Evolutionary conservation across 768 basidiomycete genomes (phyloP).

Genomic region (Hortiboletus flavorubellus): DNA sequence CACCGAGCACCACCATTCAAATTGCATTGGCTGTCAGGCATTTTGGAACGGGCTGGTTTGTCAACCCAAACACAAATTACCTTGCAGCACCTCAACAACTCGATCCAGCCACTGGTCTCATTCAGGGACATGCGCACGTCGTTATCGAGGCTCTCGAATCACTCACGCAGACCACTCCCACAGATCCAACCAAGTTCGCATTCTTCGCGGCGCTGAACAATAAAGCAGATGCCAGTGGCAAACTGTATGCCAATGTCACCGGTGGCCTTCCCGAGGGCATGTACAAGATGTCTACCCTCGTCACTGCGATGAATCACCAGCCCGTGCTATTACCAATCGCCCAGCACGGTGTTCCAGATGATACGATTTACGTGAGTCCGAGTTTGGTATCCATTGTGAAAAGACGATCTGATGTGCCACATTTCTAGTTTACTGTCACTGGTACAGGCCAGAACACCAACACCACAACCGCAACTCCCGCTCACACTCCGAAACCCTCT

Average conservation of each 20-base stretch:
- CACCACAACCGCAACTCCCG: conserved; percentile 3
- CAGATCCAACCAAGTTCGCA: conserved; percentile 49
- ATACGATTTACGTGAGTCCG: conserved; percentile 37
- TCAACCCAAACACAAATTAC: conserved; percentile 52
- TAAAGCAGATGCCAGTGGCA: conserved; percentile 40
- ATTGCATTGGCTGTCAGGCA: conserved; percentile 46
- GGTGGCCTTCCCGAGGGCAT: conserved; percentile 52
- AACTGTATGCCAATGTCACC: conserved; percentile 45
- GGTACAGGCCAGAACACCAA: conserved; percentile 10
- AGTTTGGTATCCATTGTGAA: neutral
- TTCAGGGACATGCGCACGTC: conserved; percentile 63
- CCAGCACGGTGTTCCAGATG: conserved; percentile 41
- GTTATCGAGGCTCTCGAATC: conserved; percentile 52
- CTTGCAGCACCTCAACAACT: conserved; percentile 54
- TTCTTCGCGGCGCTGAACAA: conserved; percentile 58
- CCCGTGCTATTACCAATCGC: conserved; percentile 34
- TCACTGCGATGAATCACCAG: conserved; percentile 48
- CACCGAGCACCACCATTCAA: conserved; percentile 49
- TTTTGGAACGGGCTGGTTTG: conserved; percentile 54
- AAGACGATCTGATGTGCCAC: conserved; percentile 3
- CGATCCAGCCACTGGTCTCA: conserved; percentile 40
- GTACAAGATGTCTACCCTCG: conserved; percentile 45
- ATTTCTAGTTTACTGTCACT: conserved; percentile 26
- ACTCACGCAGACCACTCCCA: conserved; percentile 46
- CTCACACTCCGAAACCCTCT: neutral